phyloP scores from a whole-genome alignment of 1,284 basidiomycete species.

The Austroboletus novae-zelandiae region DNA sequence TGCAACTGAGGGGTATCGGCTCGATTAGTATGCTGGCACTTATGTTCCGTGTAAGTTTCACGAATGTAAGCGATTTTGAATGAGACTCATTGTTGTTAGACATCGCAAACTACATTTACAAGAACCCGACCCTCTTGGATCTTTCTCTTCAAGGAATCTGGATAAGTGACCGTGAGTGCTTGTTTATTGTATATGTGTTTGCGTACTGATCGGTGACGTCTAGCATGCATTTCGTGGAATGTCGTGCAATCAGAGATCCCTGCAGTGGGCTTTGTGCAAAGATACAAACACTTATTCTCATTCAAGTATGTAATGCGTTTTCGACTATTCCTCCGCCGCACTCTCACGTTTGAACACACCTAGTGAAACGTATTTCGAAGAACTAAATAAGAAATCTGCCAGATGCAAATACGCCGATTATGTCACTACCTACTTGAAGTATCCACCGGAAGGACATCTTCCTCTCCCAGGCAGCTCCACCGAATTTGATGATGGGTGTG shows the following conservation, averaged over 20 bases:
- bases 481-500: conserved; percentile 49
- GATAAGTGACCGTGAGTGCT: conserved; percentile 63
- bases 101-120: conserved; percentile 71
- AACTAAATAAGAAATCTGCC: conserved; percentile 52
- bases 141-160: conserved; percentile 67
- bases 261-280: conserved; percentile 68
- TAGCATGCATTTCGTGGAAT: conserved; percentile 57
- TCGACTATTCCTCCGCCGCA: not conserved
- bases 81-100: conserved; percentile 39
- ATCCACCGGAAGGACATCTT: conserved; percentile 56
- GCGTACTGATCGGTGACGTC: not conserved
- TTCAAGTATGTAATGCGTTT: conserved; percentile 51
- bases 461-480: conserved; percentile 57
- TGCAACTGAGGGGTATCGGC: not conserved
- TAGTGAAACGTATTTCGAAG: conserved; percentile 60
- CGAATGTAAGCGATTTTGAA: not conserved
- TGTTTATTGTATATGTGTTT: not conserved
- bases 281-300: conserved; percentile 64
- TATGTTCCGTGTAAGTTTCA: conserved; percentile 52
- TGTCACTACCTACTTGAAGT: conserved; percentile 59
- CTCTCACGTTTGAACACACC: not conserved
- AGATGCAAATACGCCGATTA: conserved; percentile 66
- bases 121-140: conserved; percentile 50
- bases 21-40: conserved; percentile 52
- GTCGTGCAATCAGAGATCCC: conserved; percentile 66